Conservation (phyloP, 768 basidiomycete species). For the Heimioporus sp. region DNA sequence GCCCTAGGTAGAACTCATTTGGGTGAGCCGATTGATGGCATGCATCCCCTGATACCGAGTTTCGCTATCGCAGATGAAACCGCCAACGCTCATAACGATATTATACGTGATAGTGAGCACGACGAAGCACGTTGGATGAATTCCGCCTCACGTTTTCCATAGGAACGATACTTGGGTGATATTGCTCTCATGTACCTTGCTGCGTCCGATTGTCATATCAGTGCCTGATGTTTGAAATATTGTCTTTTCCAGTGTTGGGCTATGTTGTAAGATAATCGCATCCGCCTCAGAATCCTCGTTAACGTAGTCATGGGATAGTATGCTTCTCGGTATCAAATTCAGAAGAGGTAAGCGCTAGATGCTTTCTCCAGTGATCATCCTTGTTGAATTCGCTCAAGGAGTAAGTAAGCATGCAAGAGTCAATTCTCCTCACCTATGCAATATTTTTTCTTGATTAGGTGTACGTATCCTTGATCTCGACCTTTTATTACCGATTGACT, state of each 20-base stretch:
- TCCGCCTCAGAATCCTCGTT: not conserved
- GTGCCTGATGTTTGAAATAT: slow-evolving; percentile 1
- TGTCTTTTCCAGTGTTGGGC: slow-evolving; percentile 10
- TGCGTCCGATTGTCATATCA: not conserved
- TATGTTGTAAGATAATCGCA: slow-evolving; percentile 15
- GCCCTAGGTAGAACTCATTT: slow-evolving; percentile 28
- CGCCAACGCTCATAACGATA: slow-evolving; percentile 22
- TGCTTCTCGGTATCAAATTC: slow-evolving; percentile 19
- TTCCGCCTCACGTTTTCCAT: not conserved
- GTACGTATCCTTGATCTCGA: slow-evolving; percentile 8
- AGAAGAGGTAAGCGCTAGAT: slow-evolving; percentile 10
- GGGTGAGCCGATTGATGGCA: slow-evolving; percentile 18
- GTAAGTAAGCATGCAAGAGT: slow-evolving; percentile 12
- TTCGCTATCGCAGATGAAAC: slow-evolving; percentile 19
- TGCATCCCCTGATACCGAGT: not conserved
- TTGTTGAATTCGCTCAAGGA: slow-evolving; percentile 15
- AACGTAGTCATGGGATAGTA: slow-evolving; percentile 9
- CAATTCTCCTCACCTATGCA: not conserved
- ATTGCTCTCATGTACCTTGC: slow-evolving; percentile 25
- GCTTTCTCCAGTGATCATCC: not conserved
- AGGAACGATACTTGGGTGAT: slow-evolving; percentile 33
- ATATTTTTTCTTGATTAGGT: slow-evolving; percentile 10
- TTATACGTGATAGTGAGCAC: slow-evolving; percentile 26
- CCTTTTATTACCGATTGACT: not conserved
- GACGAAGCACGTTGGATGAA: not conserved